phyloP scores from a whole-genome alignment of 1,284 basidiomycete genomes.

The Entoloma clypeatum region DNA sequence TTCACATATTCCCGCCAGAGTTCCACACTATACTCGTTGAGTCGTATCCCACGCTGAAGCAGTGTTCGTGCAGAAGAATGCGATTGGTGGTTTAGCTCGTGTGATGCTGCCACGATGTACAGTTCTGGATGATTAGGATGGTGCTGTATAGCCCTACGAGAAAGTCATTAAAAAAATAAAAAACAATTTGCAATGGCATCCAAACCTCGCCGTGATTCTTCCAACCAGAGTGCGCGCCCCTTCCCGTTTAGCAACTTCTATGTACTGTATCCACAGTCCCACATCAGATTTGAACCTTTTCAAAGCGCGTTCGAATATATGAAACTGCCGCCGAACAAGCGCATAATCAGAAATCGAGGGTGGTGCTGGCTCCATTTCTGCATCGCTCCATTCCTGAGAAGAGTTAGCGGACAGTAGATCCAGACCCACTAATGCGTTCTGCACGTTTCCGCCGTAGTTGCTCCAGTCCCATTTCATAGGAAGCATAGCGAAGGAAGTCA shows the following conservation, averaged over 20 bases:
- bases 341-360: slow-evolving; percentile 80
- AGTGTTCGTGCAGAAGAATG: slow-evolving; percentile 82
- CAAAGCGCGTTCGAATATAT: slow-evolving; percentile 88
- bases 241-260: slow-evolving; percentile 78
- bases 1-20: slow-evolving; percentile 88
- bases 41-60: slow-evolving; percentile 81
- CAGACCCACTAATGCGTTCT: slow-evolving; percentile 64
- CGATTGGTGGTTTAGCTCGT: slow-evolving; percentile 78
- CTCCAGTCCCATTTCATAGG: slow-evolving; percentile 91
- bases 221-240: slow-evolving; percentile 80
- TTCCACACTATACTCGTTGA: slow-evolving; percentile 66
- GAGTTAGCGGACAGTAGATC: neutral
- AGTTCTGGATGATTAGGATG: slow-evolving; percentile 79
- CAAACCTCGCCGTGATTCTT: slow-evolving; percentile 70
- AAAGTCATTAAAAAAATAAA: slow-evolving; percentile 5
- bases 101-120: slow-evolving; percentile 84
- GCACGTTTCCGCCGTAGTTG: slow-evolving; percentile 72
- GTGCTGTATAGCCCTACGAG: slow-evolving; percentile 73
- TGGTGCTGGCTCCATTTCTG: slow-evolving; percentile 50
- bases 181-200: neutral
- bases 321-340: slow-evolving; percentile 77
- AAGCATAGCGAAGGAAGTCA: slow-evolving; percentile 89
- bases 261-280: slow-evolving; percentile 85
- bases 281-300: slow-evolving; percentile 88
- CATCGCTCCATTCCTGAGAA: neutral